phyloP scores from a whole-genome alignment of 1,284 basidiomycete species.

The Chondrostereum purpureum region DNA sequence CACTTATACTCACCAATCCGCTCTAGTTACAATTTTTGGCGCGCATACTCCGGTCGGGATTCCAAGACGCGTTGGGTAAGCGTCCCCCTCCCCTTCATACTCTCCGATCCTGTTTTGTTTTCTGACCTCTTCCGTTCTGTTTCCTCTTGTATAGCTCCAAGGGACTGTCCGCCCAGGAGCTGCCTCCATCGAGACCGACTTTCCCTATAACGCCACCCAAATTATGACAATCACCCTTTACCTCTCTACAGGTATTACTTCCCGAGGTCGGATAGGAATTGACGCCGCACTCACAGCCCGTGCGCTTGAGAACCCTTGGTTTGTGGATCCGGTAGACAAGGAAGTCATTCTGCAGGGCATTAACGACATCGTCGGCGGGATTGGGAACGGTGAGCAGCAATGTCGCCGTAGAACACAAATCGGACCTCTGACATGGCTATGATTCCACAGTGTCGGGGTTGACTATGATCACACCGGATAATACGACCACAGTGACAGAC shows the following conservation, averaged over 20 bases:
- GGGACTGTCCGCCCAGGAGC: slow-evolving; percentile 62
- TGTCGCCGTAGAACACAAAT: too few relatives aligned
- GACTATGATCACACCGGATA: slow-evolving; percentile 53
- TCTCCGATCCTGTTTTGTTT: too few relatives aligned
- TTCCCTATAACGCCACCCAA: slow-evolving; percentile 47
- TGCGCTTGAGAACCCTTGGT: slow-evolving; percentile 50
- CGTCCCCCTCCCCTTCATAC: too few relatives aligned
- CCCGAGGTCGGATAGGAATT: slow-evolving; percentile 56
- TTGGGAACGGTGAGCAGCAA: slow-evolving; percentile 30
- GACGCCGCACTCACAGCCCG: slow-evolving; percentile 43
- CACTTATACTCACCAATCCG: not conserved
- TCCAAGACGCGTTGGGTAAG: slow-evolving; percentile 42
- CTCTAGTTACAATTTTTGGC: slow-evolving; percentile 56
- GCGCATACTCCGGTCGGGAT: slow-evolving; percentile 41
- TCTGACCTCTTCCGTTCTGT: not conserved
- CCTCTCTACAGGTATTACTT: slow-evolving; percentile 51
- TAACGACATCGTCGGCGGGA: slow-evolving; percentile 37
- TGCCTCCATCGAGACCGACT: slow-evolving; percentile 41
- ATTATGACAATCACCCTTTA: slow-evolving; percentile 51
- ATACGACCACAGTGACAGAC: slow-evolving; percentile 41
- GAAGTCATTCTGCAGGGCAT: slow-evolving; percentile 40
- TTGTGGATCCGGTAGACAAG: slow-evolving; percentile 51
- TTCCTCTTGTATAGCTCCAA: slow-evolving; percentile 35
- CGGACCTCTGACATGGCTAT: not conserved
- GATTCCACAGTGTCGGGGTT: slow-evolving; percentile 37